These are phyloP conservation scores for Carex pumila DNA, from an alignment of 176 grass and related monocot genomes.

Conservation along the genomic window DNA sequence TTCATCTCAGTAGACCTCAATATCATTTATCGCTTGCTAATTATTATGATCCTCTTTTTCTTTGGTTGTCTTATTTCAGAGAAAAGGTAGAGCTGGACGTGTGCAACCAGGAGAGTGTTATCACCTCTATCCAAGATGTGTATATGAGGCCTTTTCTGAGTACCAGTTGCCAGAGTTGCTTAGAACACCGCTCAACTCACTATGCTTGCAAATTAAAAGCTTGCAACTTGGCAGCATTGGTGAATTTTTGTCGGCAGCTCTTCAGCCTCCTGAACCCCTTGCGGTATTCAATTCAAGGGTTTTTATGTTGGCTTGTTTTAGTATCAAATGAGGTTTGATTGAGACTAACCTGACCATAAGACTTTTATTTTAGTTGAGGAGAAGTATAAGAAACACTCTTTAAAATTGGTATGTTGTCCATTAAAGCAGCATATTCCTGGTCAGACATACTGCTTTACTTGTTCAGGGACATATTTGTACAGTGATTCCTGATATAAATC, in stretches of 20 bases:
- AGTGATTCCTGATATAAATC: neutral
- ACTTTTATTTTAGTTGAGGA: neutral
- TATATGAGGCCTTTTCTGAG: slow-evolving; percentile 87
- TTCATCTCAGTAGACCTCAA: neutral
- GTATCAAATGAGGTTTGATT: neutral
- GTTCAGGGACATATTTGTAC: neutral
- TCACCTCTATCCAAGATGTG: slow-evolving; percentile 93
- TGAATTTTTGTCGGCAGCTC: slow-evolving; percentile 76
- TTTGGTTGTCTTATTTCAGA: slow-evolving; percentile 34
- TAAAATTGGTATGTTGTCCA: neutral
- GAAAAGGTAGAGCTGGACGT: slow-evolving; percentile 86
- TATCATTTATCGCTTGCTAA: neutral
- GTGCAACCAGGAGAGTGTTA: slow-evolving; percentile 95
- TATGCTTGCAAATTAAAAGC: slow-evolving; percentile 98
- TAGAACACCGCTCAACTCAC: slow-evolving; percentile 87
- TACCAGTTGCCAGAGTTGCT: slow-evolving; percentile 94
- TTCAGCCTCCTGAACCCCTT: slow-evolving; percentile 76
- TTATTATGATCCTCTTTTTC: slow-evolving; percentile 6
- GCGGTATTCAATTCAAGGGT: slow-evolving; percentile 47
- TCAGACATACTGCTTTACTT: neutral
- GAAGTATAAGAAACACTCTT: neutral
- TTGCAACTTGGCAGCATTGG: slow-evolving; percentile 81
- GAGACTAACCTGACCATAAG: neutral
- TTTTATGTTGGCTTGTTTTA: slow-evolving; percentile 8
- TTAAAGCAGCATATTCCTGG: neutral